A percentile compares a stretch with the other conserved stretches of the same genome.
phyloP scores from a whole-genome alignment of 441 rosid species.

The Euphorbia neoarborescens region DNA sequence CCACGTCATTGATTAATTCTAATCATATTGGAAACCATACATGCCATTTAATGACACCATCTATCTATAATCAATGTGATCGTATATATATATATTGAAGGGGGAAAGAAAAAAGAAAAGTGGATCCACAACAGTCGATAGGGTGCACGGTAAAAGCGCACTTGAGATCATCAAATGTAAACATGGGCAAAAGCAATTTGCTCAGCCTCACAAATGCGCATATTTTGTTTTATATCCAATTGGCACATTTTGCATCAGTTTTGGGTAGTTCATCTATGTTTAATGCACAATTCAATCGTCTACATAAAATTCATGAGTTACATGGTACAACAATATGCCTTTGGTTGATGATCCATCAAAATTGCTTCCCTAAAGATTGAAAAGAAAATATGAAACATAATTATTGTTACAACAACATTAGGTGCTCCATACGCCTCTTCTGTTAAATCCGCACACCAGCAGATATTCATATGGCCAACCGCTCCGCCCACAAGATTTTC shows the following conservation, averaged over 20 bases:
- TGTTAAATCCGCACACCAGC: constrained; percentile 9
- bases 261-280: background rate
- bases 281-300: constrained; percentile 2
- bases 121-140: too few species aligned
- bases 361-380: constrained; percentile 5
- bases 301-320: background rate
- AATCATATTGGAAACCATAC: background rate
- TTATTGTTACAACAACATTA: constrained; percentile 37
- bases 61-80: background rate
- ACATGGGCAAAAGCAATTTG: background rate
- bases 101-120: too few species aligned
- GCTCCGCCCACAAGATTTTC: constrained; percentile 7
- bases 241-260: background rate
- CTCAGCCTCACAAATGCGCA: background rate
- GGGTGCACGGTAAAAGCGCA: background rate
- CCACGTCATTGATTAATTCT: constrained; percentile 17
- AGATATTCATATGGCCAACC: constrained; percentile 3
- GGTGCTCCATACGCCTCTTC: constrained; percentile 13
- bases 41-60: background rate
- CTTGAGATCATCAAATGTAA: background rate
- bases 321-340: background rate
- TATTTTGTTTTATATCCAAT: background rate
- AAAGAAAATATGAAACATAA: constrained; percentile 22
- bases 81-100: too few species aligned
- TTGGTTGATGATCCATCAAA: constrained; percentile 1